These are phyloP conservation scores for Verticillium albo-atrum DNA, from an alignment of 2,329 filamentous ascomycete species.

Conservation along the genomic window DNA sequence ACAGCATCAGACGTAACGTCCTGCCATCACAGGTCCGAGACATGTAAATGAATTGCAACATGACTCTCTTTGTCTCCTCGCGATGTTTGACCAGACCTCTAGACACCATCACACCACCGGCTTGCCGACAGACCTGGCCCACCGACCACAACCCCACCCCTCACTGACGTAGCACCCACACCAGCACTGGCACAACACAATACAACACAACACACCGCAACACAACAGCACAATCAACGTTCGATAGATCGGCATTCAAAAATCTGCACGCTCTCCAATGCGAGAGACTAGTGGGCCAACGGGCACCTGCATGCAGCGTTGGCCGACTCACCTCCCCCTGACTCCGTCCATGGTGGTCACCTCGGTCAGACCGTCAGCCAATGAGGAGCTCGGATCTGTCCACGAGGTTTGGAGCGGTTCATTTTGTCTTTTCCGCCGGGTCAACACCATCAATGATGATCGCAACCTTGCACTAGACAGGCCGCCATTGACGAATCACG, in stretches of 20 bases:
- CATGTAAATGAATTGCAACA: not conserved
- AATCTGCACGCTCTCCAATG: not conserved
- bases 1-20: no score
- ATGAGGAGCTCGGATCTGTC: not conserved
- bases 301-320: not conserved
- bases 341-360: not conserved
- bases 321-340: not conserved
- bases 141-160: no score
- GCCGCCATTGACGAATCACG: constrained; percentile 1
- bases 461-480: not conserved
- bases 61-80: not conserved
- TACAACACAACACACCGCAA: not conserved
- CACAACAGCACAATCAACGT: not conserved
- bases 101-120: no score
- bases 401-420: not conserved
- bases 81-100: no score
- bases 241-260: not conserved
- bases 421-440: not conserved
- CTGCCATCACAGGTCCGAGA: not conserved
- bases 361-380: not conserved
- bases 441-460: not conserved
- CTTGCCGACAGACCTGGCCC: no score
- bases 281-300: not conserved
- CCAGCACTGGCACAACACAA: not conserved
- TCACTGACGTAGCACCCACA: not conserved